Percentiles rank a stretch among this genome's conserved stretches.
These are phyloP conservation scores for Globisporangium carolinianum DNA, from an alignment of 352 stramenopile species.

Conservation along the genomic window DNA sequence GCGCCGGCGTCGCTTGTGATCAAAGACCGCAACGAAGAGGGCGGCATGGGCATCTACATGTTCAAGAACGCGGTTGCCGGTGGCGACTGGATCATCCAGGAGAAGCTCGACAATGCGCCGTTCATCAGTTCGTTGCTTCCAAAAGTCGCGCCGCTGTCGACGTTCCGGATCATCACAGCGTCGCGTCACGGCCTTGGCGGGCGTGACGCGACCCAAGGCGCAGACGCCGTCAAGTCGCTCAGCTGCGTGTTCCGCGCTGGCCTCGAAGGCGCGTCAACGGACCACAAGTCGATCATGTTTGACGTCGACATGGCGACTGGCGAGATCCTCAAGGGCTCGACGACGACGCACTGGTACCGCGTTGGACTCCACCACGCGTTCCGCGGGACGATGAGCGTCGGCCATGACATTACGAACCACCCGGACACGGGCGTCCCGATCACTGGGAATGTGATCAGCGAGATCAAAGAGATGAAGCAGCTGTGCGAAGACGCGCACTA, in stretches of 20 bases:
- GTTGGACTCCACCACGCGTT: conserved; percentile 75
- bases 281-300: conserved; percentile 98
- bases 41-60: conserved; percentile 96
- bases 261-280: conserved; percentile 78
- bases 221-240: conserved; percentile 66
- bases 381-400: conserved; percentile 67
- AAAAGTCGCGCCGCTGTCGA: conserved; percentile 92
- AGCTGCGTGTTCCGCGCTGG: conserved; percentile 77
- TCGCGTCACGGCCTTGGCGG: conserved; percentile 64
- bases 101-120: conserved; percentile 91
- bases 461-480: conserved; percentile 82
- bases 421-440: conserved; percentile 84
- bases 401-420: conserved; percentile 86
- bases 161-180: conserved; percentile 97
- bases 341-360: conserved; percentile 96
- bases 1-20: conserved; percentile 88
- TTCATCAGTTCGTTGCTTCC: conserved; percentile 92
- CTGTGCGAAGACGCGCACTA: conserved; percentile 83
- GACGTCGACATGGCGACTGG: conserved; percentile 95
- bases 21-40: conserved; percentile 98
- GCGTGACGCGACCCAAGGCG: conserved; percentile 29
- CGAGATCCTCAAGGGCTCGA: conserved; percentile 91
- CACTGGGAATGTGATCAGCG: conserved; percentile 85
- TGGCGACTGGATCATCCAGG: conserved; percentile 96
- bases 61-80: conserved; percentile 95